Evolutionary conservation across 768 basidiomycete genomes (phyloP).

Genomic region (Boletus rufocinnamomeus): DNA sequence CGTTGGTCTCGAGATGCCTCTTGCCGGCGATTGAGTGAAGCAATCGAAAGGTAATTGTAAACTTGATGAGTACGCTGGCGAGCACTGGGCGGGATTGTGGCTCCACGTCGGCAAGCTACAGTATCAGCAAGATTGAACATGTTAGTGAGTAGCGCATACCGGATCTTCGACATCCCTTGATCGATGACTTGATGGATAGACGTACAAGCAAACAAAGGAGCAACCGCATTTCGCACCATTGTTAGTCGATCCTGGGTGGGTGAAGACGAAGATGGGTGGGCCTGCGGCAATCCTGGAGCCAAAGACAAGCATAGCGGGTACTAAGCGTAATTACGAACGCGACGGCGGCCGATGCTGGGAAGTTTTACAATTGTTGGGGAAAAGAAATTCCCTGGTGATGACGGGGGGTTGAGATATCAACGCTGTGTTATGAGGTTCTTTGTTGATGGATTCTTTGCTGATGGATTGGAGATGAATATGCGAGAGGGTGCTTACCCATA

Average conservation of each 20-base stretch:
- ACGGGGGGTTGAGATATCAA: background rate
- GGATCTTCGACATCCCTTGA: too few species aligned
- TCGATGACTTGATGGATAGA: background rate
- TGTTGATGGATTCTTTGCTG: background rate
- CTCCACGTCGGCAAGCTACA: background rate
- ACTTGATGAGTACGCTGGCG: conserved; percentile 34
- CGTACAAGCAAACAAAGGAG: conserved; percentile 2
- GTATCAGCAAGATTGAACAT: conserved; percentile 11
- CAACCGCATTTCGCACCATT: conserved; percentile 40
- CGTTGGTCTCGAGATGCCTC: conserved; percentile 28
- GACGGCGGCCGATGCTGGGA: conserved; percentile 10
- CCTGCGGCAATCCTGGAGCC: conserved; percentile 31
- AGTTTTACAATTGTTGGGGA: conserved; percentile 6
- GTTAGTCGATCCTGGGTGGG: conserved; percentile 93
- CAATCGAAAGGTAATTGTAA: conserved; percentile 34
- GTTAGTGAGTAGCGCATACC: conserved; percentile 5
- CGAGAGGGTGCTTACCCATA: background rate
- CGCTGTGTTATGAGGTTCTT: background rate
- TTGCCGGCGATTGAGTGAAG: conserved; percentile 35
- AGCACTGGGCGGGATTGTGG: conserved; percentile 24
- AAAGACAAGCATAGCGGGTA: conserved; percentile 26
- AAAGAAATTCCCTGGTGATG: conserved; percentile 7
- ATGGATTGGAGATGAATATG: background rate
- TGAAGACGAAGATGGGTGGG: conserved; percentile 55
- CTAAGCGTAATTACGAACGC: conserved; percentile 8